phyloP scores from a whole-genome alignment of 2,329 filamentous ascomycete genomes.

The Alternaria infectoria region DNA sequence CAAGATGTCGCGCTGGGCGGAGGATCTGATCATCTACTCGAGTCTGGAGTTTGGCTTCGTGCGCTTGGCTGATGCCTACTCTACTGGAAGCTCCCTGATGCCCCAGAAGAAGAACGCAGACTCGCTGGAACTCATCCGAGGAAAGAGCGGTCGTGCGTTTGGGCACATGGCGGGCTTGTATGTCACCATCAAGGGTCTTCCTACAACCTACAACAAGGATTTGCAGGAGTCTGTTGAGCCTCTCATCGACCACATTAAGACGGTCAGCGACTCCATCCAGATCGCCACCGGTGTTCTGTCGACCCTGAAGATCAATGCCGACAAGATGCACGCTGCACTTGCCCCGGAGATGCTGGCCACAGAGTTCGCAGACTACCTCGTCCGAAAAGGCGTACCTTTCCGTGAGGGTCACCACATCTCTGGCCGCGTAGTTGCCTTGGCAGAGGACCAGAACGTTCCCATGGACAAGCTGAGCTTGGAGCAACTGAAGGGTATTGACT shows the following conservation, averaged over 20 bases:
- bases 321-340: slow-evolving; percentile 79
- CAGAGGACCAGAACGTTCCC: slow-evolving; percentile 68
- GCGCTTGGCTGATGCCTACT: slow-evolving; percentile 78
- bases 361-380: slow-evolving; percentile 70
- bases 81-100: slow-evolving; percentile 78
- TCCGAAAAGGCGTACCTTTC: slow-evolving; percentile 74
- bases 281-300: slow-evolving; percentile 82
- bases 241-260: slow-evolving; percentile 85
- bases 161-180: slow-evolving; percentile 83
- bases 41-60: slow-evolving; percentile 79
- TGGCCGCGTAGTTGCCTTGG: slow-evolving; percentile 73
- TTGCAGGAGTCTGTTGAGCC: slow-evolving; percentile 87
- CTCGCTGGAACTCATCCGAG: slow-evolving; percentile 75
- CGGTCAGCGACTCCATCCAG: slow-evolving; percentile 77
- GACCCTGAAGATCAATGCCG: slow-evolving; percentile 71
- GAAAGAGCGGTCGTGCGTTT: slow-evolving; percentile 77
- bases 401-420: slow-evolving; percentile 81
- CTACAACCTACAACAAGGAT: slow-evolving; percentile 89
- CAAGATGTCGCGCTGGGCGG: slow-evolving; percentile 80
- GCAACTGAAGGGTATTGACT: slow-evolving; percentile 72
- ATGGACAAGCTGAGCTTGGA: slow-evolving; percentile 74
- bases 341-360: slow-evolving; percentile 84
- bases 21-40: slow-evolving; percentile 86
- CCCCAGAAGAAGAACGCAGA: slow-evolving; percentile 86
- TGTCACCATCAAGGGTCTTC: slow-evolving; percentile 76